Evolutionary conservation across 2,329 filamentous ascomycete genomes (phyloP), one percentile per base, ranked within the genome.

Genomic region (Aspergillus aculeatus): DNA sequence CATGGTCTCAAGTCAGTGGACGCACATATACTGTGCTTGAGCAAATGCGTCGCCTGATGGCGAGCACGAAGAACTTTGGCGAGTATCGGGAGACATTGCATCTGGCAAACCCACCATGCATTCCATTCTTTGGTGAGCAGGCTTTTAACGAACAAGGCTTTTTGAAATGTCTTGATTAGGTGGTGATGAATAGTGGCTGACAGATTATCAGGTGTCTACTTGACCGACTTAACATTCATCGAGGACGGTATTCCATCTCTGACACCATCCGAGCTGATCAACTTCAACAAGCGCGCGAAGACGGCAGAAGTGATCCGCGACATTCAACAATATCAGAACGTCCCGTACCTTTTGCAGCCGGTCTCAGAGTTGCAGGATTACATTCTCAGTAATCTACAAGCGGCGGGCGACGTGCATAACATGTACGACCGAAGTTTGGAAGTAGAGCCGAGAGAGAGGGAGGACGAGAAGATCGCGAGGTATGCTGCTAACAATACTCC

Each of bases 391-490:
- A 97, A 98, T 75, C 96, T 98, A 90, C 90, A 96, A 79, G 89
- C 89, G 31, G 94, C 95, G 4, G 91, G 92, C 55, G 94, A 98
- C 75, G 95, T 99, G 64, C 93, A 98, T 76, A 94, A 98, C 82
- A 98, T 98, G 95, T 99, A 98, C 81, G 93, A 98, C 77, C 93
- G 93, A 83, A 96, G 92, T 79, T 82, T 99, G 79, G 84, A 89
- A 71, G 88, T 99, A 62, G 95, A 99, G 76, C 95, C 95, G 64
- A 86, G 95, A 71, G 95, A 99, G 81, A 86, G 95, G 70, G 95
- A 99, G 81, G 95, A 99, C 74, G 95, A 99, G 81, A 98, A 98
- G 84, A 98, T 99, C 83, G 94, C 96, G 74, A 96, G 95, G 93
- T 96, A 88, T 71, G 86, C 73, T 63, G 66, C 38, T 41, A 41